Percentiles rank a stretch among this genome's conserved stretches.
Evolutionary conservation across 2,329 filamentous ascomycete species (phyloP).

Genomic region (Sarocladium oryzae): DNA sequence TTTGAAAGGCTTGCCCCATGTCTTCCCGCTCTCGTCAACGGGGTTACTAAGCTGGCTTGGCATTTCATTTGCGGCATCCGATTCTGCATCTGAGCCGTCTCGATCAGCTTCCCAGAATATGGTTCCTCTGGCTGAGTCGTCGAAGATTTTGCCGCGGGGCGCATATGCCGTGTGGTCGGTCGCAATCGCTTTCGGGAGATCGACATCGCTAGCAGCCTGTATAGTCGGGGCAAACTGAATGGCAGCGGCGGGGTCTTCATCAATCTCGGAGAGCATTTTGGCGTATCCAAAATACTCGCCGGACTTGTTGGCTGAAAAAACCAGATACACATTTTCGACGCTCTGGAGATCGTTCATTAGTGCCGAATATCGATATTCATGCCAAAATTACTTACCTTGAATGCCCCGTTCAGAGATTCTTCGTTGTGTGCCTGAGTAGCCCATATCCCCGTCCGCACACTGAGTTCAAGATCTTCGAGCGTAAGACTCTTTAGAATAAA

Average conservation of each 20-base stretch:
- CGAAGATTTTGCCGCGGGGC: conserved; percentile 80
- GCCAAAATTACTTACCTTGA: conserved; percentile 50
- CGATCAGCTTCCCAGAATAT: conserved; percentile 91
- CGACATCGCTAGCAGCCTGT: conserved; percentile 51
- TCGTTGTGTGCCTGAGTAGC: conserved; percentile 95
- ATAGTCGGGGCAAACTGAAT: conserved; percentile 63
- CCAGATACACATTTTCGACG: conserved; percentile 77
- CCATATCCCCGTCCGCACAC: conserved; percentile 84
- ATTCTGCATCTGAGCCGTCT: conserved; percentile 42
- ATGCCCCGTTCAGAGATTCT: conserved; percentile 73
- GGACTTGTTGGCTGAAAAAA: conserved; percentile 96
- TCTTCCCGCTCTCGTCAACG: conserved; percentile 48
- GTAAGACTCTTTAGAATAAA: conserved; percentile 94
- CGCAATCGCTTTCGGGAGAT: conserved; percentile 71
- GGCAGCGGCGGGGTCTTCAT: conserved; percentile 64
- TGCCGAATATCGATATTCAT: not conserved
- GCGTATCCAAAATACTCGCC: conserved; percentile 96
- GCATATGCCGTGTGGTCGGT: conserved; percentile 73
- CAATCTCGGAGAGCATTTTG: conserved; percentile 79
- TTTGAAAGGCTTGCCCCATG: conserved; percentile 86
- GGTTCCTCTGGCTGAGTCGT: conserved; percentile 87
- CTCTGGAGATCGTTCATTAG: conserved; percentile 40
- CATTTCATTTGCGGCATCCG: conserved; percentile 36
- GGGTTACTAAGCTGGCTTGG: conserved; percentile 25
- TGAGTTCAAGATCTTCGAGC: conserved; percentile 80